Evolutionary conservation across 257 asterid species (phyloP).

Genomic region (Solanum neorickii): DNA sequence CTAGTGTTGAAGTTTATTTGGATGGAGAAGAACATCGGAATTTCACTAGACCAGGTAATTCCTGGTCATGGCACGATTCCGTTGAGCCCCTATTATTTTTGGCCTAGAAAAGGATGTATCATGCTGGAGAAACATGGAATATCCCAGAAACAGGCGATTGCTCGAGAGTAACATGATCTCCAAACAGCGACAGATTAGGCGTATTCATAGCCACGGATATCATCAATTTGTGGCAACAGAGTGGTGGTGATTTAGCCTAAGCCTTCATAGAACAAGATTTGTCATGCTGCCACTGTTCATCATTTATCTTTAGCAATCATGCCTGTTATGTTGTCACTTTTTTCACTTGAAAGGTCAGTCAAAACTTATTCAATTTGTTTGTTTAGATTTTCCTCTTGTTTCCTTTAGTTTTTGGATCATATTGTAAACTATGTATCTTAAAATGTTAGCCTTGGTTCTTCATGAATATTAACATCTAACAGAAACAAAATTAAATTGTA

Average conservation of each 20-base stretch:
- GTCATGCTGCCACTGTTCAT: neutral
- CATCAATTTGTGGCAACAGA: conserved; percentile 35
- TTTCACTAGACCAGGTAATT: conserved; percentile 32
- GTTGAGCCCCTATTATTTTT: conserved; percentile 31
- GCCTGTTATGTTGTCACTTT: neutral
- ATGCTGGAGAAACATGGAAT: too few species aligned
- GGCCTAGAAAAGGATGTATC: conserved; percentile 45
- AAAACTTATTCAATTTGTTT: neutral
- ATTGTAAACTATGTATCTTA: neutral
- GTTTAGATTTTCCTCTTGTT: neutral
- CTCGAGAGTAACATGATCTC: too few species aligned
- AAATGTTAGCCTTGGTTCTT: neutral
- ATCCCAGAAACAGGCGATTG: conserved; percentile 20
- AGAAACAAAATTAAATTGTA: neutral
- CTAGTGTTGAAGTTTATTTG: conserved; percentile 32
- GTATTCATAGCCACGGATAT: conserved; percentile 39
- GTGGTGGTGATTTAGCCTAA: conserved; percentile 20
- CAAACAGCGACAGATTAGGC: too few species aligned
- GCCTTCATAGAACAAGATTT: neutral
- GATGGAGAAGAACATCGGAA: conserved; percentile 38
- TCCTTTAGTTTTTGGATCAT: neutral
- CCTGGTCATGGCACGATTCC: conserved; percentile 38
- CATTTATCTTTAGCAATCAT: neutral
- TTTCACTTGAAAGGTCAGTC: neutral
- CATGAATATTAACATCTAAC: neutral